Evolutionary conservation across 345 rosid genomes (phyloP).

Genomic region (Anastatica hierochuntica): DNA sequence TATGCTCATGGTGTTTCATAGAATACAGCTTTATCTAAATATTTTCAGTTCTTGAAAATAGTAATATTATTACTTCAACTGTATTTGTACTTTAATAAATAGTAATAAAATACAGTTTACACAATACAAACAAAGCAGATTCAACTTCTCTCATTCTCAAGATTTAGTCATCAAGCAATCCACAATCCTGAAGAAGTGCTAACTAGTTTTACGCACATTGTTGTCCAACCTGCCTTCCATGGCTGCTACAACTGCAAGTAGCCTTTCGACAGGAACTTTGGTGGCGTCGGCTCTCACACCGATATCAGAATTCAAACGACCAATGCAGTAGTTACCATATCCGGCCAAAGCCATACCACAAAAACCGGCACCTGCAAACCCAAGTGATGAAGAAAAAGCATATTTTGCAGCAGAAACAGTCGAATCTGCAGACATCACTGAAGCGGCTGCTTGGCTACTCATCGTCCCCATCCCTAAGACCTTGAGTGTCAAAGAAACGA

Average conservation of each 20-base stretch:
- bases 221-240: neutral
- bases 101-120: neutral
- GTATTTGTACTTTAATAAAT: neutral
- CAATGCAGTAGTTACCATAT: conserved; percentile 13
- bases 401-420: neutral
- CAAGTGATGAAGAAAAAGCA: conserved; percentile 35
- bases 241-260: conserved; percentile 7
- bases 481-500: conserved; percentile 14
- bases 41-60: no score
- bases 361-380: conserved; percentile 41
- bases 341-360: conserved; percentile 43
- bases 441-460: conserved; percentile 25
- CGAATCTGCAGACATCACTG: neutral
- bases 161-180: neutral
- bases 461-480: conserved; percentile 7
- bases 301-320: conserved; percentile 42
- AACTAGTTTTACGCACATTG: neutral
- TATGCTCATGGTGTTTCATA: no score
- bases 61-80: no score
- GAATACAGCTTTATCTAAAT: no score
- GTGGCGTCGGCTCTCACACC: conserved; percentile 59
- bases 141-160: neutral
- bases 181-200: neutral
- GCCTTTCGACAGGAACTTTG: conserved; percentile 22
- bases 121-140: conserved; percentile 4